Base-by-base conservation (phyloP, 768 basidiomycete species). In the Lentinula edodes region DNA sequence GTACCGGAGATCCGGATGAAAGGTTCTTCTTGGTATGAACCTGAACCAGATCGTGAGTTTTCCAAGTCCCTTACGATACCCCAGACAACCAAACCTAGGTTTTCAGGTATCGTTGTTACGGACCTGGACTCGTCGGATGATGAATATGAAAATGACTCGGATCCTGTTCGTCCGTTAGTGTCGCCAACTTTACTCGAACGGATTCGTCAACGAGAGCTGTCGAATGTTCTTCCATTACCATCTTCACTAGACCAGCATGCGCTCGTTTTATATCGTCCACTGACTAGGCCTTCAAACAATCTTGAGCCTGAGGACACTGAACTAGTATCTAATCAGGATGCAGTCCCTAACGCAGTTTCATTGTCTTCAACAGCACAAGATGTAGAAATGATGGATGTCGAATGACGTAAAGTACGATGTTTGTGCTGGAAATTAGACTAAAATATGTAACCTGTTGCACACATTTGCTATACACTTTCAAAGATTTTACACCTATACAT, bases 1-100 rank as follows among this genome's bases (percentile, higher is more conserved):
- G 66, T 74, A 8, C 80, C 74, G 18, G 88, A 90, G 59, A 75
- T 85, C 2, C 81, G 78, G 51, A 91, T 91, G 89, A 84, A 83
- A 63, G 66, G 70, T 8, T 77, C 78, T 8, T 82, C 85, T 35
- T 88, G 86, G 85, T 88, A 86, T 67, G 87, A 88, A 68, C 79
- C 83, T 5, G 89, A 88, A 67, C 85, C 82, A 64, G 83, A 88
- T 68, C 76, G 90, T 91, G 71, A 66, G 86, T 67, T 51, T 20
- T 20, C 36, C 56, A 39, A 38, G 64, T 36, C 43, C 18, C 15
- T 64, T 28, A 64, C 41, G 20, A 18, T 10, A 36, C 51, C 32
- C 43, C 51, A 52, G 13, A 63, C 41, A 45, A 45, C 52, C 34
- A 56, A 20, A 18, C 23, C 20, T 62, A 48, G 60, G 59, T 32